These are phyloP conservation scores for Microascus cirrosus DNA, from an alignment of 2,329 filamentous ascomycete genomes.

Conservation along the genomic window DNA sequence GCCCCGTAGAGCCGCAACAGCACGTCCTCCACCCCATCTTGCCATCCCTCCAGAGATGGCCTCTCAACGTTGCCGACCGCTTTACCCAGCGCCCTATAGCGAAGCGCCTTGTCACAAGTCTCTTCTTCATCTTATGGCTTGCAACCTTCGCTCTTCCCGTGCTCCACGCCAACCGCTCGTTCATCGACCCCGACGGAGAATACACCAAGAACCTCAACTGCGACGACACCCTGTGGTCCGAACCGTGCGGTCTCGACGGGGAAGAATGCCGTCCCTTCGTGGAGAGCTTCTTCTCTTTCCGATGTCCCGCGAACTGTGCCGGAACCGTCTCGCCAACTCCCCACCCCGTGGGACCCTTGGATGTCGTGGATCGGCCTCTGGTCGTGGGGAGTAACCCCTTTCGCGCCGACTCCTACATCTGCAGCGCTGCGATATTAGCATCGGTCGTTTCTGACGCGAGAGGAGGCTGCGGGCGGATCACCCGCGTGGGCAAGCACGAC, in stretches of 20 bases:
- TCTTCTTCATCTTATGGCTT: constrained; percentile 4
- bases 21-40: constrained; percentile 1
- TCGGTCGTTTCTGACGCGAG: constrained; percentile 53
- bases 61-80: neutral
- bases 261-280: constrained; percentile 47
- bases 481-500: constrained; percentile 47
- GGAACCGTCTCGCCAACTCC: constrained; percentile 36
- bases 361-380: constrained; percentile 30
- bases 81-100: neutral
- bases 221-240: constrained; percentile 42
- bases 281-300: constrained; percentile 43
- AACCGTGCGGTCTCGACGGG: constrained; percentile 46
- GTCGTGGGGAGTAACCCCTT: constrained; percentile 40
- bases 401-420: constrained; percentile 68
- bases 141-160: neutral
- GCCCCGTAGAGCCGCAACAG: neutral
- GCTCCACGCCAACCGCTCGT: neutral
- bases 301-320: constrained; percentile 48
- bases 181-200: constrained; percentile 1
- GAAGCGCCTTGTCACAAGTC: neutral
- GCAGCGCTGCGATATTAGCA: constrained; percentile 63
- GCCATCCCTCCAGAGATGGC: neutral
- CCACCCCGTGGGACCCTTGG: constrained; percentile 41
- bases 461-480: constrained; percentile 64
- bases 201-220: constrained; percentile 31